Evolutionary conservation across 2,329 filamentous ascomycete genomes (phyloP), one percentile per base, ranked within the genome.

Genomic region (Didymella exigua): DNA sequence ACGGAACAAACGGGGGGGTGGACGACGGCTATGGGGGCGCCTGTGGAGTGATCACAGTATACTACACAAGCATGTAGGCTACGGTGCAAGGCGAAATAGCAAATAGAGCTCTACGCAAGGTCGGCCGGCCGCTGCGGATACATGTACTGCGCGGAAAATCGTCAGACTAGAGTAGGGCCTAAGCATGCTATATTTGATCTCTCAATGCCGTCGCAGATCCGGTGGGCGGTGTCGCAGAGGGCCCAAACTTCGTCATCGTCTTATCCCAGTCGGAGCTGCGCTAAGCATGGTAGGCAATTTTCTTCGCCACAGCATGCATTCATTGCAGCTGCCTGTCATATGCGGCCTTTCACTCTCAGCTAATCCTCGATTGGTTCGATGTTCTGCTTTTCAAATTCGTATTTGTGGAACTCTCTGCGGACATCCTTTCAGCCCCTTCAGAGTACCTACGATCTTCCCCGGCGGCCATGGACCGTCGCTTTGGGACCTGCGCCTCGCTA

Each of bases 171-270:
- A 43, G 49, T 49, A 56, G 52, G 57, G 55, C 42, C 54, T 56
- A 65, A 48, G 50, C 41, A 49, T 64, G 41, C 65, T 68, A 68
- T 68, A 65, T 61, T 67, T 64, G 63, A 49, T 53, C 29, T 51
- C 16, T 45, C 37, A 42, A 54, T 46, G 53, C 62, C 63, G 62
- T 66, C 55, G 63, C 62, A 66, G 59, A 65, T 64, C 61, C 57
- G 52, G 46, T 42, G 63, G 58, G 52, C 61, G 51, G 53, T 62
- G 59, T 60, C 58, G 55, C 50, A 58, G 40, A 43, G 16, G 54
- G 47, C 56, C 55, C 45, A 61, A 49, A 44, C 42, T 49, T 55
- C 52, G 52, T 55, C 52, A 55, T 55, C 45, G 45, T 27, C 44
- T 41, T 49, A 24, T 47, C 43, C 43, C n/a, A 47, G 49, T 41